These are phyloP conservation scores for Dunaliella sp. DNA, from an alignment of 139 green algal genomes.

Conservation along the genomic window DNA sequence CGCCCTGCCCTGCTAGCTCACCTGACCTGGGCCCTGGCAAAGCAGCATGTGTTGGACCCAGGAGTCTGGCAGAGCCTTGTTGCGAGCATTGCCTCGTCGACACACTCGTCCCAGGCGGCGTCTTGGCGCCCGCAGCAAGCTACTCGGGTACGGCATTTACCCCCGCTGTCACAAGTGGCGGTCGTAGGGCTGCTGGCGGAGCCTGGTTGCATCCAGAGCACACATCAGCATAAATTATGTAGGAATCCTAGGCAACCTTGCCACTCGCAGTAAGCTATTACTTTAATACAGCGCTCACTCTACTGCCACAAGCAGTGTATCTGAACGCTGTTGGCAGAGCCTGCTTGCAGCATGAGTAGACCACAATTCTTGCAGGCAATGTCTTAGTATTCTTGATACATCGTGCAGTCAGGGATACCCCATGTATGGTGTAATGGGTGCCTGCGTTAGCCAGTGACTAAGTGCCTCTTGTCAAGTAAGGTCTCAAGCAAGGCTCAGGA, in stretches of 20 bases:
- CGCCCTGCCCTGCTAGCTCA: not conserved
- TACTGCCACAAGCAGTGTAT: not conserved
- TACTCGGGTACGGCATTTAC: not conserved
- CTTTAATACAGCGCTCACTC: no score
- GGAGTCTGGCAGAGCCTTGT: not conserved
- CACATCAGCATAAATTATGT: not conserved
- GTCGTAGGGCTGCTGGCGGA: not conserved
- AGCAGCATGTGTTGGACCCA: not conserved
- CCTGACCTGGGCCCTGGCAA: not conserved
- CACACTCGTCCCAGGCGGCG: not conserved
- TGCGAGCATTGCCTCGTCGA: not conserved
- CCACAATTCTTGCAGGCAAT: no score
- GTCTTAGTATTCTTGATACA: no score
- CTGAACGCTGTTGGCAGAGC: not conserved
- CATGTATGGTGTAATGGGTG: no score
- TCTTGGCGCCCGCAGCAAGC: not conserved
- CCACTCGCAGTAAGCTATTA: no score
- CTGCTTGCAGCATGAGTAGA: no score
- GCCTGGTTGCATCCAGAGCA: not conserved
- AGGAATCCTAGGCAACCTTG: not conserved
- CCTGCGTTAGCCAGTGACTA: no score
- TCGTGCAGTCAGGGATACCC: no score
- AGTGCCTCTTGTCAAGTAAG: no score
- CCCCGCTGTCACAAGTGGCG: not conserved
- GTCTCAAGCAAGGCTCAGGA: no score